Conservation (phyloP, 306 rosid genomes). For the Inga leiocalycina region DNA sequence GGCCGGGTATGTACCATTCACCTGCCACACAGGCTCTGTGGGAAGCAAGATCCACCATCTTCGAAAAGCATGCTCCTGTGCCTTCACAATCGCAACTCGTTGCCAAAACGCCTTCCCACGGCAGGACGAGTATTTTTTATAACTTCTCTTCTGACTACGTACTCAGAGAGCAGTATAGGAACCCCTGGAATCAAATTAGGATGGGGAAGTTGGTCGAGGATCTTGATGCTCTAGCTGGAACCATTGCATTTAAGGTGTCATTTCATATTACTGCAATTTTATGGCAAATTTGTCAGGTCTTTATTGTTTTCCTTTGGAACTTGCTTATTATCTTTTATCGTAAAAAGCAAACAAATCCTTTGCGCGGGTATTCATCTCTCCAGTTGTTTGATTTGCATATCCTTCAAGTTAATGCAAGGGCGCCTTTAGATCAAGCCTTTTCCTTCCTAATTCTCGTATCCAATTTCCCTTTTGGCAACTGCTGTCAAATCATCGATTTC, state of each 20-base stretch:
- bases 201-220: constrained; percentile 87
- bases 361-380: neutral
- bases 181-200: constrained; percentile 78
- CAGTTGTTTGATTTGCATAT: neutral
- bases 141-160: constrained; percentile 65
- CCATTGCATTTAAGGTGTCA: constrained; percentile 74
- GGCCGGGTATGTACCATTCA: constrained; percentile 82
- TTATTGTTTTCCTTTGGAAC: neutral
- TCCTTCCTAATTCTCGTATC: neutral
- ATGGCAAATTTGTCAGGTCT: neutral
- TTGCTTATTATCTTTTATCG: neutral
- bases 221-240: constrained; percentile 90
- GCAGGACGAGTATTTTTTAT: constrained; percentile 70
- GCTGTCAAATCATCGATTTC: neutral
- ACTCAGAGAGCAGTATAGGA: constrained; percentile 82
- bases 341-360: neutral
- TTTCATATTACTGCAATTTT: neutral
- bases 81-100: constrained; percentile 25
- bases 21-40: constrained; percentile 85
- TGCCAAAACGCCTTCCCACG: constrained; percentile 52
- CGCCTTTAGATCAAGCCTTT: neutral
- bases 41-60: constrained; percentile 76
- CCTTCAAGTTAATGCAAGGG: neutral
- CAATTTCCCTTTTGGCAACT: neutral
- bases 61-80: constrained; percentile 32